Base-by-base conservation (phyloP, 306 rosid species). In the Vigna nakashimae region DNA sequence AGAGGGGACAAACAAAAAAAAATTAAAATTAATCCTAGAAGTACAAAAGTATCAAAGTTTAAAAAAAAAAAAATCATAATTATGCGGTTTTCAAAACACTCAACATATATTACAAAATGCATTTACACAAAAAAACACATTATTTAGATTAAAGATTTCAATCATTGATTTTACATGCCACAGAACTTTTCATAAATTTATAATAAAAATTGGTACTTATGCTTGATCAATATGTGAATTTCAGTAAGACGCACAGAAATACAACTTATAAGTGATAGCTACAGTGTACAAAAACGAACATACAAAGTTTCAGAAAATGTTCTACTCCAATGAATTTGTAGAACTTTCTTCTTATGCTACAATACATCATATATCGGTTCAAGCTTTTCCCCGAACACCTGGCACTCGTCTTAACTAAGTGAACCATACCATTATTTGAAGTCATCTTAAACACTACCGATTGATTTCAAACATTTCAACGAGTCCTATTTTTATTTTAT, bases 351-450 rank as follows among this genome's bases (percentile, higher is more conserved):
- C 4, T 51, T 26, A 64, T 15, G 51, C 40, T 18, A 45, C 63
- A 40, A 65, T 55, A 52, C 17, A 71, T 62, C 17, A 24, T 34
- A 46, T 45, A 18, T 13, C 50, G 22, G 82, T 59, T 84, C 65
- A 77, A 55, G 43, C 73, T 1, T 77, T 84, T 80, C 68, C 11
- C 17, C 82, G 20, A 84, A 14, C 85, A 72, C 51, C 65, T 72
- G 5, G 68, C 28, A 59, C 48, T 48, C 79, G 55, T 14, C 71
- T 48, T 48, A 68, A 28, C 71, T 69, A 16, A 36, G 38, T 49
- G 58, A 56, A 63, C 16, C 74, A 30, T 64, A 49, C 30, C 49
- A 48, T 59, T 11, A 59, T 12, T 26, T 14, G 65, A 59, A 26
- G 4, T 28, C 40, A 59, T 59, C 1, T 8, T 30, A 17, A 52